Conservation (phyloP, 129 eudicot species). For the Rutidosis leptorrhynchoides region DNA sequence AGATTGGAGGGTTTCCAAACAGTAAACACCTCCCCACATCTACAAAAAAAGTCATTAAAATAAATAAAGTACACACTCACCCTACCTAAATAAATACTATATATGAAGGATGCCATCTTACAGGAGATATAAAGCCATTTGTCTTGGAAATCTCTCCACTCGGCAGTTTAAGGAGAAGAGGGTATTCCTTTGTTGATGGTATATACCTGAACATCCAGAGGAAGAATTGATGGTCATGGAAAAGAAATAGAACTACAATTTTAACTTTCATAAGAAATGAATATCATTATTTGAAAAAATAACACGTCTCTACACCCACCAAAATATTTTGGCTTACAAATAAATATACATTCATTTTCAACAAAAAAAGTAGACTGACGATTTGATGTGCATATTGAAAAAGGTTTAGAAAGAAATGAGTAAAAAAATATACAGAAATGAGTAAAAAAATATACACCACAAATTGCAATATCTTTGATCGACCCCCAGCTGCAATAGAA, state of each 20-base stretch:
- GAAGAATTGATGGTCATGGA: too few species aligned
- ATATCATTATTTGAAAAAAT: too few species aligned
- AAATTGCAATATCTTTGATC: constrained; percentile 88
- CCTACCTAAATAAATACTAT: constrained; percentile 13
- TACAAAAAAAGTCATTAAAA: constrained; percentile 41
- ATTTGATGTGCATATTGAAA: too few species aligned
- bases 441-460: constrained; percentile 86
- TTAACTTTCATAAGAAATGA: neutral
- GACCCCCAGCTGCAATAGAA: constrained; percentile 88
- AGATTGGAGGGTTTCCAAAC: constrained; percentile 80
- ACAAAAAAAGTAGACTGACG: too few species aligned
- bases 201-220: constrained; percentile 67
- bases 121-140: constrained; percentile 93
- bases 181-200: constrained; percentile 85
- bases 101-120: constrained; percentile 29
- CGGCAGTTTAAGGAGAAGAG: constrained; percentile 83
- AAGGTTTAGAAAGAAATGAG: too few species aligned
- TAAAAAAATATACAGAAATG: too few species aligned
- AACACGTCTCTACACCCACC: too few species aligned
- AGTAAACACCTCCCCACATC: constrained; percentile 98
- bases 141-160: constrained; percentile 70
- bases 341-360: too few species aligned
- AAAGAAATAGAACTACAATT: constrained; percentile 20
- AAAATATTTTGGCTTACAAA: too few species aligned
- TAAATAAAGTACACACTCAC: too few species aligned